Base-by-base conservation (phyloP, 2,329 filamentous ascomycete genomes). In the Karstenula rhodostoma region DNA sequence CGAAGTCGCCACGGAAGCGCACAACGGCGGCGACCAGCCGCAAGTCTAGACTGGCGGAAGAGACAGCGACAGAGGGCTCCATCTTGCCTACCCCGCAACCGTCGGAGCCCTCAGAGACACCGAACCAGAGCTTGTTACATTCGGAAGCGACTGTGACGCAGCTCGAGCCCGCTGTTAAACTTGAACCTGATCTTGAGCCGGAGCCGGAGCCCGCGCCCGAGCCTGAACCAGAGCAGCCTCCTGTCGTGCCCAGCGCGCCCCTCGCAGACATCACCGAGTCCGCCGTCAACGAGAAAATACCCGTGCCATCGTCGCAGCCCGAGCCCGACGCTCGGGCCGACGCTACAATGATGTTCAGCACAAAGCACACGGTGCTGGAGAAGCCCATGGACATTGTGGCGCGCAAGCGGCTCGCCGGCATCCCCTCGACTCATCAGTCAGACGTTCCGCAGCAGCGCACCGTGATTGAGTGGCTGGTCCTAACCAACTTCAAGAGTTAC, bases 401-500 rank as follows among this genome's bases (percentile, higher is more conserved):
- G 60, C 94, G 96, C 79, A 92, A 93, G 50, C 89, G 94, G 61
- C 90, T 90, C 35, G 84, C 87, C 1, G 83, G 78, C 2, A 77
- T 88, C 27, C 80, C 84, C 6, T 85, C 86, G 0, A 80, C 88
- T n/a, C 87, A 92, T 46, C 91, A 96, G 75, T 88, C 92, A 27
- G 87, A 86, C 0, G 89, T 86, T 0, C 91, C 93, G 1, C 96
- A 94, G 76, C 84, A 93, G 55, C 90, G 95, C 56, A 94, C 95
- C 66, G 94, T 98, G 56, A 94, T 99, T 66, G 95, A 92, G 19
- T 93, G 97, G 75, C 84, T 99, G 51, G 89, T 96, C 61, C 85
- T 99, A 68, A 96, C 88, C 67, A 99, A 99, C 79, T 99, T 99
- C 87, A 99, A 99, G 82, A 98, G 94, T 81, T 99, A 99, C 77